Percentiles rank a stretch among this genome's conserved stretches.
Conservation (phyloP, 257 asterid genomes). For the Anisodus tanguticus region DNA sequence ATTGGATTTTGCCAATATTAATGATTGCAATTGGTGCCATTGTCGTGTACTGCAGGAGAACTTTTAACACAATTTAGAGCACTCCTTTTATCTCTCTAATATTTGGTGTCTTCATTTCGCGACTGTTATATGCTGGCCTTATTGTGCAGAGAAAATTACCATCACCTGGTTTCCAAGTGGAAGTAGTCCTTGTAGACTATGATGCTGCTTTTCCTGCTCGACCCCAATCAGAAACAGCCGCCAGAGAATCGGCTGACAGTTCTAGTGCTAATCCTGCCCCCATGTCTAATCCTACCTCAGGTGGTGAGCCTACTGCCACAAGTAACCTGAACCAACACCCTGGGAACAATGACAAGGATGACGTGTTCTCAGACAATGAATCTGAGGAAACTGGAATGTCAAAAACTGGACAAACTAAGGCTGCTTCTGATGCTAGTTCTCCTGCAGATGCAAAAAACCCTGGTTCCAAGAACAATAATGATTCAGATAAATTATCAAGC, state of each 20-base stretch:
- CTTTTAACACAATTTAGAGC: not conserved
- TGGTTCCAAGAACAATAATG: constrained; percentile 37
- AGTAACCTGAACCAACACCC: constrained; percentile 46
- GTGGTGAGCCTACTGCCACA: constrained; percentile 43
- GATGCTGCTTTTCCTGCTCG: constrained; percentile 50
- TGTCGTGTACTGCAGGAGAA: not conserved
- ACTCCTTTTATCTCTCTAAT: not conserved
- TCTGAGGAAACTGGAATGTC: constrained; percentile 53
- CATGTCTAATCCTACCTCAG: constrained; percentile 42
- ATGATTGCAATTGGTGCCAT: not conserved
- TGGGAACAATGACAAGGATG: constrained; percentile 46
- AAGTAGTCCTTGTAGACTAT: constrained; percentile 81
- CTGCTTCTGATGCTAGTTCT: constrained; percentile 42
- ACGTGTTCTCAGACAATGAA: constrained; percentile 74
- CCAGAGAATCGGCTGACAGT: constrained; percentile 42
- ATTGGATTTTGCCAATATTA: not conserved
- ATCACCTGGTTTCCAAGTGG: constrained; percentile 96
- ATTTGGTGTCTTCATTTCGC: not conserved
- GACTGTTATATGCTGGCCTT: constrained; percentile 19
- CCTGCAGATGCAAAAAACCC: constrained; percentile 36
- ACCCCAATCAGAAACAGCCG: constrained; percentile 49
- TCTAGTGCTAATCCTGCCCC: constrained; percentile 44
- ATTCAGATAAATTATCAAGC: constrained; percentile 45
- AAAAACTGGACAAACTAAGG: constrained; percentile 41
- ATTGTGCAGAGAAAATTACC: constrained; percentile 88